These are phyloP conservation scores for Gleditsia sinensis DNA, from an alignment of 306 rosid genomes.

Conservation along the genomic window DNA sequence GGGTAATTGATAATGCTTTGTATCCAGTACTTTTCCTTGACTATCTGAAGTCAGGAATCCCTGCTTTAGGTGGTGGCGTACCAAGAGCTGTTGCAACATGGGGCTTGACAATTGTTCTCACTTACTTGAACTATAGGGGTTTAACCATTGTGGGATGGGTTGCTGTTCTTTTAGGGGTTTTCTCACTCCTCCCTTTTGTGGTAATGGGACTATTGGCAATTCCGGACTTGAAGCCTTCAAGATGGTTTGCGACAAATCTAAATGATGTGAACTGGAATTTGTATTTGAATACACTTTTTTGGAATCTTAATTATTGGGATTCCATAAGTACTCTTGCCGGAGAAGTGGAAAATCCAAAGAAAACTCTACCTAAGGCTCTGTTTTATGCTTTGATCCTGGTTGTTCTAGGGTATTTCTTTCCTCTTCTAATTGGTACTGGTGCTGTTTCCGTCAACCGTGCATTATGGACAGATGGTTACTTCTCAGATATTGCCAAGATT, in stretches of 20 bases:
- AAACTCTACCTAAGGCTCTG: slow-evolving; percentile 72
- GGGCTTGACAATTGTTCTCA: slow-evolving; percentile 61
- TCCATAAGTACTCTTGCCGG: slow-evolving; percentile 79
- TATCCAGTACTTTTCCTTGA: slow-evolving; percentile 79
- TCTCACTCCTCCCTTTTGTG: slow-evolving; percentile 74
- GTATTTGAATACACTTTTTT: slow-evolving; percentile 70
- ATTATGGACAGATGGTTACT: slow-evolving; percentile 76
- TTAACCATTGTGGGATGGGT: slow-evolving; percentile 71
- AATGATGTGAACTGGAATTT: slow-evolving; percentile 63
- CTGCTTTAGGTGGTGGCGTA: slow-evolving; percentile 63
- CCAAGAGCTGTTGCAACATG: slow-evolving; percentile 54
- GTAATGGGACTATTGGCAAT: slow-evolving; percentile 72
- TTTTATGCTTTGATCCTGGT: slow-evolving; percentile 74
- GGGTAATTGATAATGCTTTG: slow-evolving; percentile 74
- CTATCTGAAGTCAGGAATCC: slow-evolving; percentile 66
- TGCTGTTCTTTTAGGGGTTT: slow-evolving; percentile 65
- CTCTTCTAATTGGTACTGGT: slow-evolving; percentile 68
- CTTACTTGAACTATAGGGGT: slow-evolving; percentile 80
- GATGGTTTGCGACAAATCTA: slow-evolving; percentile 64
- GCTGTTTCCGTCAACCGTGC: slow-evolving; percentile 57
- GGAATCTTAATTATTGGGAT: slow-evolving; percentile 85
- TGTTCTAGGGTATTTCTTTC: slow-evolving; percentile 65
- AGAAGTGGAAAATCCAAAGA: slow-evolving; percentile 73
- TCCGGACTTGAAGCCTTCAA: slow-evolving; percentile 60
- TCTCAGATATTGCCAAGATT: slow-evolving; percentile 67